Percentiles rank a stretch among this genome's conserved stretches.
Conservation (phyloP, 2,329 filamentous ascomycete species). For the Stachybotrys echinatus region DNA sequence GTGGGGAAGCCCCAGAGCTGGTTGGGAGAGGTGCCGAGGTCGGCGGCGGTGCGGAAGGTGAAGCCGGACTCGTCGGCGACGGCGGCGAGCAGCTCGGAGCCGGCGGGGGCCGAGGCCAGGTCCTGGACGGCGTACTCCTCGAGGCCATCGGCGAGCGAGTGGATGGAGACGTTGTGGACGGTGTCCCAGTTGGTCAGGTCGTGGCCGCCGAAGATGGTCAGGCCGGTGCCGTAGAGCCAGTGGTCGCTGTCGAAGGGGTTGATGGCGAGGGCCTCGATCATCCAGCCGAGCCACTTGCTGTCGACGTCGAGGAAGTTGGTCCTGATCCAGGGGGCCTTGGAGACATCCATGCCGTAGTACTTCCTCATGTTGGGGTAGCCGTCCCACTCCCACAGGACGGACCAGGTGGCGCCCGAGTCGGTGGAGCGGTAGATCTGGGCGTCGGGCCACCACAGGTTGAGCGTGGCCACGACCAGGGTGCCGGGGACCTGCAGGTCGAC, state of each 20-base stretch:
- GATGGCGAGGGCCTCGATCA: constrained; percentile 55
- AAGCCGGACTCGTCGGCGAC: constrained; percentile 49
- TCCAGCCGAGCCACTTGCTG: constrained; percentile 51
- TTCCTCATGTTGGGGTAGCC: constrained; percentile 37
- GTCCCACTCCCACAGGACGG: constrained; percentile 46
- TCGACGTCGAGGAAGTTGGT: constrained; percentile 41
- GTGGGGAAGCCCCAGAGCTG: constrained; percentile 40
- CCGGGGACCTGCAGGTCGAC: constrained; percentile 49
- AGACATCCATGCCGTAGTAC: constrained; percentile 40
- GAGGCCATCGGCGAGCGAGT: constrained; percentile 48
- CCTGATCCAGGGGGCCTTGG: constrained; percentile 49
- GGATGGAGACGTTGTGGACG: constrained; percentile 39
- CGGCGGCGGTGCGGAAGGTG: constrained; percentile 32
- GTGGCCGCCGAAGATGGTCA: constrained; percentile 48
- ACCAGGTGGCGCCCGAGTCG: constrained; percentile 50
- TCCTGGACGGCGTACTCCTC: constrained; percentile 47
- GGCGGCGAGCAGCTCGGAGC: constrained; percentile 45
- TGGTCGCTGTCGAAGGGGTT: constrained; percentile 54
- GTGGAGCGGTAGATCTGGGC: constrained; percentile 50
- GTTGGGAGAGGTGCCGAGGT: constrained; percentile 35
- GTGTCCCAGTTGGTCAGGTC: constrained; percentile 52
- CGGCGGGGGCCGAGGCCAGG: constrained; percentile 42
- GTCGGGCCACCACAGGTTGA: constrained; percentile 58
- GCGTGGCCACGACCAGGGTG: constrained; percentile 48
- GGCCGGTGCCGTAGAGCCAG: constrained; percentile 56